These are phyloP conservation scores for Thielaviopsis ethacetica DNA, from an alignment of 2,329 filamentous ascomycete species.

Conservation along the genomic window DNA sequence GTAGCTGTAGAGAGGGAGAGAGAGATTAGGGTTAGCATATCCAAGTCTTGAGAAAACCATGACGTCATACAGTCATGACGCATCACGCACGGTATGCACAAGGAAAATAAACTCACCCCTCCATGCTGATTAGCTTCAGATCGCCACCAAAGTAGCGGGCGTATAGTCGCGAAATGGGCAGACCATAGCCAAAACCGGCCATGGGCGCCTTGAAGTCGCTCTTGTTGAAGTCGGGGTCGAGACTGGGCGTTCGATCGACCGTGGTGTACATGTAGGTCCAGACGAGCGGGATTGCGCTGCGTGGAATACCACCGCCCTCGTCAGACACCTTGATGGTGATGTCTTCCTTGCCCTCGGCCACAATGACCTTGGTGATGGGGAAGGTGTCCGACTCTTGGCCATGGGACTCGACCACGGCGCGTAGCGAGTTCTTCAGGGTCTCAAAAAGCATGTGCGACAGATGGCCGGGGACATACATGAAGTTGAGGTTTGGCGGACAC, in stretches of 20 bases:
- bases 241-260: conserved; percentile 82
- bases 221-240: conserved; percentile 97
- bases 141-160: conserved; percentile 96
- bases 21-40: conserved; percentile 3
- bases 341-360: conserved; percentile 93
- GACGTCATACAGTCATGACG: neutral
- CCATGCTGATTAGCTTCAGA: conserved; percentile 96
- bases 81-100: neutral
- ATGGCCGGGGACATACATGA: conserved; percentile 99
- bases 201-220: conserved; percentile 98
- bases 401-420: conserved; percentile 89
- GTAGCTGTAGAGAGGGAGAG: conserved; percentile 42
- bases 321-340: conserved; percentile 98
- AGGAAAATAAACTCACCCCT: conserved; percentile 52
- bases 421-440: conserved; percentile 93
- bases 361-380: conserved; percentile 91
- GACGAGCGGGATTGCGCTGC: conserved; percentile 87
- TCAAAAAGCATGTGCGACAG: conserved; percentile 99
- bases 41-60: neutral
- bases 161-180: conserved; percentile 87
- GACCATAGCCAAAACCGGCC: conserved; percentile 95
- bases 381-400: conserved; percentile 93
- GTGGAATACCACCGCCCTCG: conserved; percentile 87
- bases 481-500: conserved; percentile 84
- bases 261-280: conserved; percentile 99